phyloP scores from a whole-genome alignment of 805 yeast genomes.

The Cyberlindnera saturnus region DNA sequence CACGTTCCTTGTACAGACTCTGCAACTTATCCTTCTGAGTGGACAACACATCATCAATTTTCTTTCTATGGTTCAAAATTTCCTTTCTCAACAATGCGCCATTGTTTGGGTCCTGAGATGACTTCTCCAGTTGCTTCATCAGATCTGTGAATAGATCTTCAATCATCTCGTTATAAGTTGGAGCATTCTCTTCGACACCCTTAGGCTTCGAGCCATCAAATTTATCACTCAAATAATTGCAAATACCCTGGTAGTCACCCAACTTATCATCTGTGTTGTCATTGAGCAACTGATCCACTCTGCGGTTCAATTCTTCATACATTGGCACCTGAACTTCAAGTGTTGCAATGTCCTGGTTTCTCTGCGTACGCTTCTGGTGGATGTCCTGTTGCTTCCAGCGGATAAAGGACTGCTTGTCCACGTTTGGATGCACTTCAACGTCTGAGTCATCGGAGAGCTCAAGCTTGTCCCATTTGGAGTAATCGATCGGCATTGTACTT shows the following conservation, averaged over 20 bases:
- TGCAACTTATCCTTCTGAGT: slow-evolving; percentile 63
- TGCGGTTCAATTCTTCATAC: slow-evolving; percentile 66
- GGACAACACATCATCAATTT: slow-evolving; percentile 59
- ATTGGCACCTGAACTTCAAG: slow-evolving; percentile 73
- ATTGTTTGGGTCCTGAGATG: slow-evolving; percentile 38
- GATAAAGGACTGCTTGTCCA: slow-evolving; percentile 87
- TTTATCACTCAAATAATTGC: slow-evolving; percentile 37
- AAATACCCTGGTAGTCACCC: slow-evolving; percentile 25
- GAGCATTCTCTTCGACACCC: slow-evolving; percentile 38
- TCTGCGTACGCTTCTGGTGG: slow-evolving; percentile 82
- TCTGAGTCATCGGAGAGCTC: slow-evolving; percentile 97
- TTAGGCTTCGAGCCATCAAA: slow-evolving; percentile 62
- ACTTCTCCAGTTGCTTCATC: slow-evolving; percentile 49
- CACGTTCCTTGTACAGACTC: slow-evolving; percentile 63
- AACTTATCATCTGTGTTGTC: slow-evolving; percentile 37
- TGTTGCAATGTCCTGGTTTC: slow-evolving; percentile 72
- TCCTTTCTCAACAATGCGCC: slow-evolving; percentile 30
- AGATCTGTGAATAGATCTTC: slow-evolving; percentile 83
- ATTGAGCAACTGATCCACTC: slow-evolving; percentile 60
- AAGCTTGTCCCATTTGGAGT: slow-evolving; percentile 96
- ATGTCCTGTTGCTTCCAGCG: slow-evolving; percentile 97
- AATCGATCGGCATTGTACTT: slow-evolving; percentile 73
- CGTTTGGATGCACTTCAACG: slow-evolving; percentile 96
- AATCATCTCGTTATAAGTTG: slow-evolving; percentile 87
- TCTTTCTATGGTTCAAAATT: slow-evolving; percentile 55